Evolutionary conservation across 148 eudicot species (phyloP), one percentile per base, ranked within the genome.

Genomic region (Fagopyrum esculentum): DNA sequence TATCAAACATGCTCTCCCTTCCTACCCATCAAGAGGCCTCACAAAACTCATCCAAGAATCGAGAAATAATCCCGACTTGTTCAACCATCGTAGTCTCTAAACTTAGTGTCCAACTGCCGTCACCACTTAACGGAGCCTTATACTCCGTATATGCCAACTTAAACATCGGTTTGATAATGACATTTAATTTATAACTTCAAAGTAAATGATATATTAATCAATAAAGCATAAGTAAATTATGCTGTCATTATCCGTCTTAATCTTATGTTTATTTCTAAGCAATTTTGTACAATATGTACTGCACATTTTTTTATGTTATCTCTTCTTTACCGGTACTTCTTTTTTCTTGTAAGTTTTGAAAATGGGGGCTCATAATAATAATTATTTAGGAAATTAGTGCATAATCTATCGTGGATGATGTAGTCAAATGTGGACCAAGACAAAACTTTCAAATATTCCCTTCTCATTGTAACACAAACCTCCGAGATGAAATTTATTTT

Each of bases 211-310:
- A 26, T 29, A 9, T 26, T 61, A 9, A 8, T 35, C 47, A 9
- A 8, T 35, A 17, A 66, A 66, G 19, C 47, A 66, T 66, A 66
- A 66, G 10, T 66, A 0, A 12, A 40, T 29, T 40, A 13, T 40
- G 47, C 5, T 66, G 47, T 66, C 71, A 40, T 5, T 66, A 35
- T 12, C 71, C 71, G 9, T 66, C 9, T 66, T 66, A 66, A 66
- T 66, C 47, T 35, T 66, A 66, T 40, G 45, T 47, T 40, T 66
- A 66, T 66, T 66, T 66, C 71, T 19, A 19, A 10, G 71, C 30
- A 35, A 66, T 12, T 35, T 12, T 66, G 71, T 66, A 66, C 71
- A 66, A 35, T 43, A 35, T 66, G 71, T 66, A 66, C 71, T 43
- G 30, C 12, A 29, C 30, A 61, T 26, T 26, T 61, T 35, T 61